Evolutionary conservation across 352 stramenopile genomes (phyloP).

Genomic region (Saprolegnia diclina): DNA sequence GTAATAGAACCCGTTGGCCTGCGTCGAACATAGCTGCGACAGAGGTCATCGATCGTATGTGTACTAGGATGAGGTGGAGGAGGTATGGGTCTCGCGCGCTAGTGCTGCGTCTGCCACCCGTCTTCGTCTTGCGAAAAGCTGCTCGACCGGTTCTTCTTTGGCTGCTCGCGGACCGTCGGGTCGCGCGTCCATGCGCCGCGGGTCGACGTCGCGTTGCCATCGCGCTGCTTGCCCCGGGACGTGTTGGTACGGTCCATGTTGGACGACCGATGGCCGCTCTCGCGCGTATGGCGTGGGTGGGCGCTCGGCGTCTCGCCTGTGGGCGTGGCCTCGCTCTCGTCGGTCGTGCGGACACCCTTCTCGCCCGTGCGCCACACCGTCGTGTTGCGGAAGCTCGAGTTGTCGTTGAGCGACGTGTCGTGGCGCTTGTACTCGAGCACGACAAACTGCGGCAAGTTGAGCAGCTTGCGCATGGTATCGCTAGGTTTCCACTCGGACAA

Average conservation of each 20-base stretch:
- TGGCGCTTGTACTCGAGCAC: constrained; percentile 90
- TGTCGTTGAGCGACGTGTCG: constrained; percentile 78
- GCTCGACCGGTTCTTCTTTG: constrained; percentile 13
- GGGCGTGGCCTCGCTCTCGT: constrained; percentile 28
- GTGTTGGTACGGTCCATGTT: constrained; percentile 9
- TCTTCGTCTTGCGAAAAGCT: constrained; percentile 24
- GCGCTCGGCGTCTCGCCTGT: not conserved
- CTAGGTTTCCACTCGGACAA: constrained; percentile 30
- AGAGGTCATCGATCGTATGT: too few species aligned
- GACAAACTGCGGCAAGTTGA: constrained; percentile 89
- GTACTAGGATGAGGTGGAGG: too few species aligned
- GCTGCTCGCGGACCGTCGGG: constrained; percentile 18
- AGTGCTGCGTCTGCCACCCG: constrained; percentile 20
- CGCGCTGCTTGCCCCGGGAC: not conserved
- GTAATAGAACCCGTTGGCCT: not conserved
- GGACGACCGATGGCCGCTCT: constrained; percentile 14
- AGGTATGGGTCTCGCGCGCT: too few species aligned
- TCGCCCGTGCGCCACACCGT: constrained; percentile 70
- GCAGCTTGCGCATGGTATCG: constrained; percentile 84
- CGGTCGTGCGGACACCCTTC: constrained; percentile 19
- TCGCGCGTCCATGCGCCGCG: constrained; percentile 23
- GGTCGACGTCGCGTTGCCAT: not conserved
- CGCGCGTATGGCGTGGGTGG: constrained; percentile 33
- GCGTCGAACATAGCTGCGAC: not conserved
- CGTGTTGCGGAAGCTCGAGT: constrained; percentile 72